Base-by-base conservation (phyloP, 23 red algal genomes). In the Gracilaria domingensis region DNA sequence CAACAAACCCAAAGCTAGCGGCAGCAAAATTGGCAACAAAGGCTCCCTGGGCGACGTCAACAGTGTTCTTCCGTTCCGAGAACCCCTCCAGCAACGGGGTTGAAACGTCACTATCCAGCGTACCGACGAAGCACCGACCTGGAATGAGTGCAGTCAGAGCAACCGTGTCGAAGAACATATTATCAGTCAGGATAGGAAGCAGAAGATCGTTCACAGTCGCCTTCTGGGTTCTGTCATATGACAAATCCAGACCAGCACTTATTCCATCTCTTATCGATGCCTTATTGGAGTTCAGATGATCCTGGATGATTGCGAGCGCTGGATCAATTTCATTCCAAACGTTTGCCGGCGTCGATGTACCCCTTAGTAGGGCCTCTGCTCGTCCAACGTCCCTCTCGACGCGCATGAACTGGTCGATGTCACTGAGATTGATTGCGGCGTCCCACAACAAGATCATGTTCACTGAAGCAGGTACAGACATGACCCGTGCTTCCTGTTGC, bases 321-420 rank as follows among this genome's bases (percentile, higher is more conserved):
- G 97, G 90, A 77, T 99, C 97, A 30, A 92, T 79, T n/a, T 95
- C 94, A 83, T 95, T 81, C 40, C 85, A 85, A 25, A 99, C 83
- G 39, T 89, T 84, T 69, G 89, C 88, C n/a, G 88, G 87, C 25
- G 96, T 65, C 7, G 96, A 51, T 6, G 91, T 94, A 25, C 96
- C 87, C 20, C 86, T 84, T 2, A 96, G 87, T 24, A 99, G 48
- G 17, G 94, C 91, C 1, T 91, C 94, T 9, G 97, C 97, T 23
- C 92, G 89, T 16, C 95, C 97, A 48, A 91, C 94, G 16, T 99
- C 97, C 59, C 92, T 91, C 44, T 77, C 79, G 12, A 79, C 88
- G 57, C 96, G 89, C 85, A 99, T 86, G 62, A 95, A 95, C 72
- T 96, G 95, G 64, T 99, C 93, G 61, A 99, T 95, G 55, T 99